A percentile compares a stretch with the other conserved stretches of the same genome.
Evolutionary conservation across 306 rosid genomes (phyloP).

Genomic region (Cucurbita ficifolia): DNA sequence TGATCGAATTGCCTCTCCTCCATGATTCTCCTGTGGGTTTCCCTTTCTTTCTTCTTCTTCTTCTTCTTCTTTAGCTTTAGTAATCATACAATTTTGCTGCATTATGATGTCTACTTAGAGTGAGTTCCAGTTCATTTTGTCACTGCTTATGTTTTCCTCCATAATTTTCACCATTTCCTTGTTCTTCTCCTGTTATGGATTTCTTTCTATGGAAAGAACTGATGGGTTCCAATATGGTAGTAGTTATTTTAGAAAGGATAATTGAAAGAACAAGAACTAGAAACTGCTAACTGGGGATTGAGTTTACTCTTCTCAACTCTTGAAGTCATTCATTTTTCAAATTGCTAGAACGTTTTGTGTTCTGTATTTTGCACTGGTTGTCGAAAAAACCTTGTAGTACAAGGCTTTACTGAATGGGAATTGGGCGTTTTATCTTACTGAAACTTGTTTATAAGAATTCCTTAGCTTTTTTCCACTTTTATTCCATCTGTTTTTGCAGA

Average conservation of each 20-base stretch:
- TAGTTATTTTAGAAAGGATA: background rate
- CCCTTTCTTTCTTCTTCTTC: conserved; percentile 26
- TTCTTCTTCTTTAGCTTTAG: conserved; percentile 24
- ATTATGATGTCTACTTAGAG: conserved; percentile 14
- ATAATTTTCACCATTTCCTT: conserved; percentile 3
- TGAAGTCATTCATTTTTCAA: background rate
- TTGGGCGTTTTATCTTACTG: background rate
- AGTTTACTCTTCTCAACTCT: background rate
- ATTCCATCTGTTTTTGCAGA: conserved; percentile 18
- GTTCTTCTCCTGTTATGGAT: background rate
- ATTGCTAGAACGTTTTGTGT: background rate
- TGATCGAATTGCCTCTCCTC: conserved; percentile 13
- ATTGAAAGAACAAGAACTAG: background rate
- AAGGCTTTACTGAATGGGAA: background rate
- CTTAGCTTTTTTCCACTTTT: background rate
- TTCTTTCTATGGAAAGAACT: background rate
- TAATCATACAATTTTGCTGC: conserved; percentile 17
- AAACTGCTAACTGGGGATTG: background rate
- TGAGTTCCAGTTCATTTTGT: conserved; percentile 22
- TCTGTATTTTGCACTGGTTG: too few species aligned
- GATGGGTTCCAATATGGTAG: background rate
- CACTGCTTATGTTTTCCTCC: conserved; percentile 4
- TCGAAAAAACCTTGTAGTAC: background rate
- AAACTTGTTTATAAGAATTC: background rate
- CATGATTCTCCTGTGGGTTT: conserved; percentile 20